These are phyloP conservation scores for Myotisia sp. DNA, from an alignment of 2,329 filamentous ascomycete genomes.

Conservation along the genomic window DNA sequence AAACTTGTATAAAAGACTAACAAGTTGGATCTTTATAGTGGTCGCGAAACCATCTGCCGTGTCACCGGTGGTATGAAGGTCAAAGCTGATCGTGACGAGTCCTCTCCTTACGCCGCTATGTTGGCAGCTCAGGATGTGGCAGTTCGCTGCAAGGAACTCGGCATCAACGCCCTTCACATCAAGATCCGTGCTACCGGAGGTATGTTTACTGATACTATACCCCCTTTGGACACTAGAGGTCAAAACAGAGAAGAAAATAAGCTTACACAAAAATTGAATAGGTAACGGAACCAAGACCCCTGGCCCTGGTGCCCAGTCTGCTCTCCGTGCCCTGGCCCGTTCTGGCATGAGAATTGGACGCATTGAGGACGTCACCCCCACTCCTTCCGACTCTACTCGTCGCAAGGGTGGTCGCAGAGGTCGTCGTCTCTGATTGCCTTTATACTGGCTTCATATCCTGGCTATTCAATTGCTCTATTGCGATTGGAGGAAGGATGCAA, in stretches of 20 bases:
- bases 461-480: conserved; percentile 10
- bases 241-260: background rate
- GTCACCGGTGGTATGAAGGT: conserved; percentile 99
- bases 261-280: conserved; percentile 20
- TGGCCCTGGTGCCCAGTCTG: conserved; percentile 96
- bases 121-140: conserved; percentile 99
- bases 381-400: conserved; percentile 96
- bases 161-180: conserved; percentile 95
- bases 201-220: conserved; percentile 33
- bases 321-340: conserved; percentile 95
- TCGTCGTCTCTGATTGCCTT: conserved; percentile 81
- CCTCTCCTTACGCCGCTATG: conserved; percentile 99
- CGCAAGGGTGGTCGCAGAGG: conserved; percentile 99
- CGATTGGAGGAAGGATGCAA: conserved; percentile 18
- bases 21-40: conserved; percentile 55
- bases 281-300: conserved; percentile 99
- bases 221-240: background rate
- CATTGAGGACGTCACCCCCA: conserved; percentile 99
- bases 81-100: conserved; percentile 99
- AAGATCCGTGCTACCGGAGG: conserved; percentile 99
- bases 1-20: conserved; percentile 1
- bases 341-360: conserved; percentile 99
- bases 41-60: conserved; percentile 99
- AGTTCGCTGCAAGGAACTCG: conserved; percentile 71
- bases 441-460: conserved; percentile 4